Conservation (phyloP, 352 stramenopile species). For the Pythium scleroteichum region DNA sequence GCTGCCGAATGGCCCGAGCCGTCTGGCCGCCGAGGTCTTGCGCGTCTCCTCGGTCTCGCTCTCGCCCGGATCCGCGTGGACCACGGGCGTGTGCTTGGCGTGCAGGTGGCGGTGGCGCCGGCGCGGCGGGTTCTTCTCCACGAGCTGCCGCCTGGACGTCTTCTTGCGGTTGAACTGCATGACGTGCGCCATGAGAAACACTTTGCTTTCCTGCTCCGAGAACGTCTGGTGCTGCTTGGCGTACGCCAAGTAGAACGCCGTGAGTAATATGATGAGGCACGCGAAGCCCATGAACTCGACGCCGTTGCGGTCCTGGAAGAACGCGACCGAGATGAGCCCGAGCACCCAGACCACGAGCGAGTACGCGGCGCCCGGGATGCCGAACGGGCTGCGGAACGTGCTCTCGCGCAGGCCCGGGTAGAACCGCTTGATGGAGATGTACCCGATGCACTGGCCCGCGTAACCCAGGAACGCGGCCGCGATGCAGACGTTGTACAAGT, state of each 20-base stretch:
- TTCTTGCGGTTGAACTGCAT: conserved; percentile 29
- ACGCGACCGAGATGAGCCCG: conserved; percentile 25
- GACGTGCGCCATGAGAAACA: conserved; percentile 36
- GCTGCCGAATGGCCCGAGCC: not conserved
- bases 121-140: conserved; percentile 18
- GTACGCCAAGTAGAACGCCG: conserved; percentile 33
- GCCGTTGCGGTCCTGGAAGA: conserved; percentile 28
- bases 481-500: conserved; percentile 33
- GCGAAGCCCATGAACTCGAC: conserved; percentile 21
- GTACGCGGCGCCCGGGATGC: conserved; percentile 31
- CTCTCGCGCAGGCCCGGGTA: conserved; percentile 22
- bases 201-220: conserved; percentile 34
- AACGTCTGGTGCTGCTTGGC: conserved; percentile 33
- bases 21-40: not conserved
- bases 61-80: conserved; percentile 16
- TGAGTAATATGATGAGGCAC: conserved; percentile 11
- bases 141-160: conserved; percentile 9
- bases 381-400: conserved; percentile 30
- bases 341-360: conserved; percentile 34
- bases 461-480: conserved; percentile 31
- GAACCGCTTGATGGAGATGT: conserved; percentile 31
- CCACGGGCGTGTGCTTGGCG: conserved; percentile 20
- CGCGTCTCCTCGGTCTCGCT: not conserved
- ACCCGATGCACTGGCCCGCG: conserved; percentile 35
- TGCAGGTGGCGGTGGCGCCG: conserved; percentile 19